A percentile compares a stretch with the other conserved stretches of the same genome.
phyloP scores from a whole-genome alignment of 139 green algal genomes.

The Edaphochlamys debaryana region DNA sequence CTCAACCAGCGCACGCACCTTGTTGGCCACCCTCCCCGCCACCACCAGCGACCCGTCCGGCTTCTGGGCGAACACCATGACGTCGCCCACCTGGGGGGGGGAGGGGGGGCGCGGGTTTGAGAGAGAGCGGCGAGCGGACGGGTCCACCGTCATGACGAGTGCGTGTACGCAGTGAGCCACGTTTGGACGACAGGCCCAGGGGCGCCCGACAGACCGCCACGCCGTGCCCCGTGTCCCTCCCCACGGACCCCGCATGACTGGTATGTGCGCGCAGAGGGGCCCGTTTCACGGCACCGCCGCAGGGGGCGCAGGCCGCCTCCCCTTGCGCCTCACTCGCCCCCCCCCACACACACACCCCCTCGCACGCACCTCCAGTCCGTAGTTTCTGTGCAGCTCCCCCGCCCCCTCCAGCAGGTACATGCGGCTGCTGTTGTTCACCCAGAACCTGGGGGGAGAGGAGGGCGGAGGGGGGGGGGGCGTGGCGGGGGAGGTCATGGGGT shows the following conservation, averaged over 20 bases:
- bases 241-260: no score
- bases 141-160: no score
- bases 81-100: constrained; percentile 53
- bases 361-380: constrained; percentile 58
- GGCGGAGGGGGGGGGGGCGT: not conserved
- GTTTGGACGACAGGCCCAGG: no score
- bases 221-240: no score
- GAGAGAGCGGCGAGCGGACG: no score
- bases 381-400: constrained; percentile 69
- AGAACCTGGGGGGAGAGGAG: constrained; percentile 56
- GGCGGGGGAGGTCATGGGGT: no score
- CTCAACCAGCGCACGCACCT: constrained; percentile 34
- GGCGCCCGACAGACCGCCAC: no score
- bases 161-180: no score
- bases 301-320: not conserved
- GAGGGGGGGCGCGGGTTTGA: not conserved
- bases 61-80: constrained; percentile 79
- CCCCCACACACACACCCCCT: not conserved
- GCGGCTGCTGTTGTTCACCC: constrained; percentile 77
- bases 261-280: no score
- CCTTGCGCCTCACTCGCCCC: no score
- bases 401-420: constrained; percentile 81
- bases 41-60: constrained; percentile 68
- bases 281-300: no score
- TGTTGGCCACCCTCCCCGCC: constrained; percentile 61